Conservation (phyloP, 2,329 filamentous ascomycete species). For the Beauveria caledonica region DNA sequence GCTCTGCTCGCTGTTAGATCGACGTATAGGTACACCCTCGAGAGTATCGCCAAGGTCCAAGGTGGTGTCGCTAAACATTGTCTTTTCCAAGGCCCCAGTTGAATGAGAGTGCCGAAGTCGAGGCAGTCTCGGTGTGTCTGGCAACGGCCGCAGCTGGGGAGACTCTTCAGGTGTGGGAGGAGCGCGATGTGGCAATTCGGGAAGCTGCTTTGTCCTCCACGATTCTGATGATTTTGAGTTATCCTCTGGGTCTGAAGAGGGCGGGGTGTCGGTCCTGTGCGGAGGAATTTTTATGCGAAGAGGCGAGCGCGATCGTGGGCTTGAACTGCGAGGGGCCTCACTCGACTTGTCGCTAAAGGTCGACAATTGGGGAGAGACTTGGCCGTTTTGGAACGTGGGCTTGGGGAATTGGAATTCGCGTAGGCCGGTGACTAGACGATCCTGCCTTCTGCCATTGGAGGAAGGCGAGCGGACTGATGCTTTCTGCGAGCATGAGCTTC, state of each 20-base stretch:
- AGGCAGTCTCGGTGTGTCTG: conserved; percentile 14
- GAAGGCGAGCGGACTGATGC: conserved; percentile 21
- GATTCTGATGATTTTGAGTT: conserved; percentile 14
- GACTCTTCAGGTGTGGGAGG: conserved; percentile 27
- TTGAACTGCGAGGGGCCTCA: conserved; percentile 19
- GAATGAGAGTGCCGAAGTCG: conserved; percentile 21
- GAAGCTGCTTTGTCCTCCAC: conserved; percentile 21
- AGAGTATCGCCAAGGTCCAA: conserved; percentile 20
- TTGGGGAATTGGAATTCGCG: conserved; percentile 31
- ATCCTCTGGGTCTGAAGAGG: conserved; percentile 27
- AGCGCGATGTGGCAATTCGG: conserved; percentile 17
- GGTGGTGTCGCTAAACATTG: conserved; percentile 20
- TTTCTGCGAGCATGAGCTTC: conserved; percentile 12
- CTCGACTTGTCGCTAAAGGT: conserved; percentile 16
- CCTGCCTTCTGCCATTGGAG: conserved; percentile 15
- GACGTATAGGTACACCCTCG: conserved; percentile 19
- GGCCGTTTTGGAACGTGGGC: conserved; percentile 22
- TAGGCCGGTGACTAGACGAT: conserved; percentile 22
- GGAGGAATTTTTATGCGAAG: conserved; percentile 15
- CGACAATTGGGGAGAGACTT: conserved; percentile 19
- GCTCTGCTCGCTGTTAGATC: conserved; percentile 24
- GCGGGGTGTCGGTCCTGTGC: conserved; percentile 25
- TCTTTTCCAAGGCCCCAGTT: conserved; percentile 21
- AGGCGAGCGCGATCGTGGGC: conserved; percentile 19
- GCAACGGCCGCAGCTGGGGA: conserved; percentile 24